Percentiles rank a stretch among this genome's conserved stretches.
phyloP scores from a whole-genome alignment of 1,139 yeast species.

The Saccharomyces hybrid region DNA sequence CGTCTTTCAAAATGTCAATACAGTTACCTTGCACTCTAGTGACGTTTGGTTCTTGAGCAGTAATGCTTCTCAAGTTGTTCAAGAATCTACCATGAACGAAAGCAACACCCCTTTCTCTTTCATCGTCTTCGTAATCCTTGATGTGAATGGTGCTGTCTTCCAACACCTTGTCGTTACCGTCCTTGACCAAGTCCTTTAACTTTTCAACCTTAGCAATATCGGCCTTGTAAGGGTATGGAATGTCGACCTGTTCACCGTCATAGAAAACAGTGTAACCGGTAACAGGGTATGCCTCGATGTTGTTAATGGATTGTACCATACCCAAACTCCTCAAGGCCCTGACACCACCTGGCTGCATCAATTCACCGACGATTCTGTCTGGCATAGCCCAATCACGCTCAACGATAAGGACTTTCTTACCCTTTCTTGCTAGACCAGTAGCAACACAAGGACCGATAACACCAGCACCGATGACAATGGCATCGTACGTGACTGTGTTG shows the following conservation, averaged over 20 bases:
- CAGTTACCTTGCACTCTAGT: conserved; percentile 79
- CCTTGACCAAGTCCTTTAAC: conserved; percentile 47
- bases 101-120: conserved; percentile 66
- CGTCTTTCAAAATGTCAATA: conserved; percentile 48
- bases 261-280: conserved; percentile 76
- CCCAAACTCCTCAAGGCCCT: conserved; percentile 76
- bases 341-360: conserved; percentile 92
- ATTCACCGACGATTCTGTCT: conserved; percentile 93
- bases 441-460: conserved; percentile 93
- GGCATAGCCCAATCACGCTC: conserved; percentile 92
- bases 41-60: conserved; percentile 58
- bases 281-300: conserved; percentile 71
- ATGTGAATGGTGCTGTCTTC: conserved; percentile 44
- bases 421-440: conserved; percentile 82
- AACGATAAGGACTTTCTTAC: conserved; percentile 56
- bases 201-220: conserved; percentile 41
- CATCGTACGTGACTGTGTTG: conserved; percentile 33
- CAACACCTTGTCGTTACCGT: conserved; percentile 46
- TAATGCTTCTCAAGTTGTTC: conserved; percentile 67
- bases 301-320: conserved; percentile 68
- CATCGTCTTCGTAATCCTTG: conserved; percentile 52
- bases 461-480: conserved; percentile 74
- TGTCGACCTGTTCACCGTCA: conserved; percentile 45
- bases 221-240: conserved; percentile 69
- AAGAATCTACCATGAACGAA: conserved; percentile 91